These are phyloP conservation scores for Tricholoma terreum DNA, from an alignment of 768 basidiomycete genomes.

Conservation along the genomic window DNA sequence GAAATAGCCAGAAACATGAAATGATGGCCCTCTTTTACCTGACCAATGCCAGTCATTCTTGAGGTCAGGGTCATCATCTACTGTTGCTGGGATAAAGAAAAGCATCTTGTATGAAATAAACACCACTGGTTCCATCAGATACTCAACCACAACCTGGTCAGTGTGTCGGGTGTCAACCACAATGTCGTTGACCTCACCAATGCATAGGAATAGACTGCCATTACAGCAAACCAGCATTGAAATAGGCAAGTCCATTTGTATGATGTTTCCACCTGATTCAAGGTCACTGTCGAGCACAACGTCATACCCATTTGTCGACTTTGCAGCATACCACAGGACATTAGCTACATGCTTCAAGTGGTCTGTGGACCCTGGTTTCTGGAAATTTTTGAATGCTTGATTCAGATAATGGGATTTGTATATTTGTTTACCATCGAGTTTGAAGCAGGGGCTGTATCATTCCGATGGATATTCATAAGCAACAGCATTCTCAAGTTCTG, in stretches of 20 bases:
- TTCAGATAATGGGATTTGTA: no score
- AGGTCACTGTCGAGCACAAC: not conserved
- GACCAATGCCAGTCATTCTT: slow-evolving; percentile 27
- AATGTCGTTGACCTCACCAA: no score
- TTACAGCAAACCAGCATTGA: slow-evolving; percentile 20
- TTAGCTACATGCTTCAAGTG: not conserved
- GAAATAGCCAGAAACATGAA: slow-evolving; percentile 4
- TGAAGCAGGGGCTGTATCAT: no score
- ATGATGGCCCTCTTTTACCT: slow-evolving; percentile 10
- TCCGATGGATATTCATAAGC: not conserved
- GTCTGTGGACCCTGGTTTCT: not conserved
- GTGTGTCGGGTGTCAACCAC: slow-evolving; percentile 18
- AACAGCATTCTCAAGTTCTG: not conserved
- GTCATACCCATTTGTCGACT: no score
- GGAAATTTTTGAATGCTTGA: no score
- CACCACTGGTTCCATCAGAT: slow-evolving; percentile 17
- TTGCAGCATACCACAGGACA: no score
- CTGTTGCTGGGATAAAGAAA: slow-evolving; percentile 15
- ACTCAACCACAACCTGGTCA: slow-evolving; percentile 10
- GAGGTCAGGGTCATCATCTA: slow-evolving; percentile 14
- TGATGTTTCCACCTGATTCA: no score
- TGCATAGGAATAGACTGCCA: slow-evolving; percentile 21
- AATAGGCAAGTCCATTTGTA: slow-evolving; percentile 19
- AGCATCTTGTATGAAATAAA: slow-evolving; percentile 22
- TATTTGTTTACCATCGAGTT: no score